A percentile compares a stretch with the other conserved stretches of the same genome.
phyloP scores from a whole-genome alignment of 148 eudicot genomes.

The Vaccinium myrtillus region DNA sequence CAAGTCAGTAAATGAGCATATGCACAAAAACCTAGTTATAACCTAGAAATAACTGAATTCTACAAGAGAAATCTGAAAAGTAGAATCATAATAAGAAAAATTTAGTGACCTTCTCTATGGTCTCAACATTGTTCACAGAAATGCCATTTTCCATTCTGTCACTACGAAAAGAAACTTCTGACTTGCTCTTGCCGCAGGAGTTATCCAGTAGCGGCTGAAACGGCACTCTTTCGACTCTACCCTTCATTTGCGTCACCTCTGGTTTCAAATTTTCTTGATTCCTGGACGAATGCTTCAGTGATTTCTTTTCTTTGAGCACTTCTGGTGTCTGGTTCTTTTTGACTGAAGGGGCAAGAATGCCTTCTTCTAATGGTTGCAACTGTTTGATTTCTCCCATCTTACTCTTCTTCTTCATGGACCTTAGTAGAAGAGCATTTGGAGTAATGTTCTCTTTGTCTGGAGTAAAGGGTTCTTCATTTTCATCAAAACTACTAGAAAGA shows the following conservation, averaged over 20 bases:
- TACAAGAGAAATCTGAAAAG: not conserved
- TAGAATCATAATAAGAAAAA: not conserved
- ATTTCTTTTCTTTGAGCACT: conserved; percentile 34
- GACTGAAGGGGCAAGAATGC: conserved; percentile 28
- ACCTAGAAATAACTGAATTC: not conserved
- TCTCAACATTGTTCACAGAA: conserved; percentile 26
- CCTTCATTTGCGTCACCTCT: conserved; percentile 19
- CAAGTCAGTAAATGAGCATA: conserved; percentile 21
- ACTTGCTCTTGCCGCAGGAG: conserved; percentile 34
- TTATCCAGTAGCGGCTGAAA: conserved; percentile 44
- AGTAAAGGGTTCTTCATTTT: conserved; percentile 33
- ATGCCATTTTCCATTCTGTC: conserved; percentile 16
- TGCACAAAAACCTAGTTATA: not conserved
- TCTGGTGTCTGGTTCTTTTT: conserved; percentile 45
- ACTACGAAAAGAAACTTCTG: conserved; percentile 31
- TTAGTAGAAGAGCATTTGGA: conserved; percentile 32
- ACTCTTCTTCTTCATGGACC: conserved; percentile 45
- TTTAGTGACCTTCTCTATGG: conserved; percentile 36
- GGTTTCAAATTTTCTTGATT: conserved; percentile 20
- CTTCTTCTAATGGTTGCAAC: conserved; percentile 23
- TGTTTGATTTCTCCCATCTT: conserved; percentile 32
- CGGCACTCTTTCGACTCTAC: conserved; percentile 47
- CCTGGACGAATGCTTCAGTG: conserved; percentile 28
- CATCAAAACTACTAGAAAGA: conserved; percentile 17
- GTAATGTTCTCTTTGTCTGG: conserved; percentile 46